phyloP scores from a whole-genome alignment of 2,329 filamentous ascomycete genomes.

The Fusarium pseudonygamai region DNA sequence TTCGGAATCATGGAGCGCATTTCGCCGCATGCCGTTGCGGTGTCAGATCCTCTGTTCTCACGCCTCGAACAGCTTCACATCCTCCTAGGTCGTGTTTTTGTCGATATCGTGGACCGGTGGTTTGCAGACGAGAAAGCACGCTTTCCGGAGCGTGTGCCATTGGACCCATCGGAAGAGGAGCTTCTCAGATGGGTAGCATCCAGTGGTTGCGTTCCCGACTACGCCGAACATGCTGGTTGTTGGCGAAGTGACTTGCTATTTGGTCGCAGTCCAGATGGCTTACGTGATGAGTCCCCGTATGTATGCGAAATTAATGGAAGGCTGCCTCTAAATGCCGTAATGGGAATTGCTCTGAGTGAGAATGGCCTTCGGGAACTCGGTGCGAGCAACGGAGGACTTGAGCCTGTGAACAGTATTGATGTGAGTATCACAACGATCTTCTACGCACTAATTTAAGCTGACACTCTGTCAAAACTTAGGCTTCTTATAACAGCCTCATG shows the following conservation, averaged over 20 bases:
- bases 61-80: slow-evolving; percentile 4
- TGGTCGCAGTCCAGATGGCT: not conserved
- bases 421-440: not conserved
- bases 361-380: slow-evolving; percentile 9
- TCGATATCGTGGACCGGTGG: slow-evolving; percentile 21
- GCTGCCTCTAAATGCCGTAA: slow-evolving; percentile 9
- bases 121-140: slow-evolving; percentile 11
- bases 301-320: slow-evolving; percentile 28
- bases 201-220: not conserved
- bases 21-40: slow-evolving; percentile 10
- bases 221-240: slow-evolving; percentile 10
- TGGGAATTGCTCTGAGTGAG: not conserved
- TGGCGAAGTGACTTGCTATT: slow-evolving; percentile 29
- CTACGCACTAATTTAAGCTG: not conserved
- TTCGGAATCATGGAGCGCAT: slow-evolving; percentile 11
- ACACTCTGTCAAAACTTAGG: not conserved
- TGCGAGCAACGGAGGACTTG: not conserved
- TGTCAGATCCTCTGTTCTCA: not conserved
- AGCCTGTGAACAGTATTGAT: slow-evolving; percentile 7
- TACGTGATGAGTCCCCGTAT: slow-evolving; percentile 1
- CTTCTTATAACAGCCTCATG: slow-evolving; percentile 2
- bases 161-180: slow-evolving; percentile 20
- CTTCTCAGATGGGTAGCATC: slow-evolving; percentile 8
- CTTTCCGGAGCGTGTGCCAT: slow-evolving; percentile 18
- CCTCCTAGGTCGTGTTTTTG: slow-evolving; percentile 11